phyloP scores from a whole-genome alignment of 768 basidiomycete genomes.

The Boletellus ananiceps region DNA sequence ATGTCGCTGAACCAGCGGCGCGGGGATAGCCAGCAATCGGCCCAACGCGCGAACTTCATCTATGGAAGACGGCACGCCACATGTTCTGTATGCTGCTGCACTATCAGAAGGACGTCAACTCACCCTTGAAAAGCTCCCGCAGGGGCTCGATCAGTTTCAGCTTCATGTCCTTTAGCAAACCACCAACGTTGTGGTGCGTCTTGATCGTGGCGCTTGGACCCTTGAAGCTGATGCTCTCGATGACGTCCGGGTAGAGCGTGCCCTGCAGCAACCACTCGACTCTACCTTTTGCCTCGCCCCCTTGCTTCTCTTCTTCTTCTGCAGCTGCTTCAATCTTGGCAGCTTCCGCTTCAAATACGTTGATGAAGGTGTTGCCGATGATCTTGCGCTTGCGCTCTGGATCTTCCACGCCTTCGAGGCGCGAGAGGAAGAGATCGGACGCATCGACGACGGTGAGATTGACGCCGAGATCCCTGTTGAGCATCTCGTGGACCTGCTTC shows the following conservation, averaged over 20 bases:
- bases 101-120: conserved; percentile 10
- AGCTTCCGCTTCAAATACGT: conserved; percentile 95
- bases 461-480: conserved; percentile 89
- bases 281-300: conserved; percentile 73
- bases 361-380: conserved; percentile 98
- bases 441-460: conserved; percentile 96
- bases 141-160: conserved; percentile 97
- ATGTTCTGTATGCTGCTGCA: not conserved
- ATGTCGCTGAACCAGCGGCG: conserved; percentile 90
- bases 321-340: conserved; percentile 80
- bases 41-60: conserved; percentile 96
- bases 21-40: conserved; percentile 85
- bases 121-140: conserved; percentile 97
- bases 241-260: conserved; percentile 97
- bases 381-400: conserved; percentile 97
- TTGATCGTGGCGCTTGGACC: conserved; percentile 99
- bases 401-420: conserved; percentile 89
- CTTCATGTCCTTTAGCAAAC: conserved; percentile 95
- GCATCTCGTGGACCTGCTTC: conserved; percentile 86
- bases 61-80: conserved; percentile 26
- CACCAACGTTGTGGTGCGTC: conserved; percentile 99
- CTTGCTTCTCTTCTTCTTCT: conserved; percentile 65
- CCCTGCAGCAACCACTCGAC: conserved; percentile 98
- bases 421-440: conserved; percentile 85
- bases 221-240: conserved; percentile 99